Base-by-base conservation (phyloP, 106 monocot genomes). In the Allium sativum region DNA sequence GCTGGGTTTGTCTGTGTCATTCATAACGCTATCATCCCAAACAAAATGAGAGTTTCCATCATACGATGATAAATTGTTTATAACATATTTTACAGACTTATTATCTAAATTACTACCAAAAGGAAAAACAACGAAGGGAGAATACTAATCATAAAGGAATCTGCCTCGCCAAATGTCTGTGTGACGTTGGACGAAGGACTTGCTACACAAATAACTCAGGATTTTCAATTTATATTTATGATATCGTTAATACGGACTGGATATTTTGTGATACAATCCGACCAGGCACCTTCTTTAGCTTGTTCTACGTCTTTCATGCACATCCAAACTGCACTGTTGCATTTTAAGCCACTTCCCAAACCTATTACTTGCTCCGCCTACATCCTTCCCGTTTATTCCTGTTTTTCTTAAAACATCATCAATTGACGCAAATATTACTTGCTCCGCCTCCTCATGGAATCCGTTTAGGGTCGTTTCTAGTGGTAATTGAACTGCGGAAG, bases 341-440 rank as follows among this genome's bases (percentile, higher is more conserved):
- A 70, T 44, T 70, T 70, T 41, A 70, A 70, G 6, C 70, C 70
- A 20, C 70, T 70, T n/a, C 73, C 67, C 59, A 74, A 74, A 8
- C 67, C 74, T n/a, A 74, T 67, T 55, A 68, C 68, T 10, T 55
- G 52, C 12, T 68, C 60, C 56, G 12, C 77, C 82, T 14, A 88
- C 74, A 42, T 88, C 83, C 46, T 83, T 88, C 7, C 80, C 80
- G 0, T 76, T 74, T 18, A 87, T 31, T 12, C 82, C 73, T 44
- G 73, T 77, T 60, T 87, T 82, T 18, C 70, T 65, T 62, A 87
- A 83, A 21, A 82, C 77, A 22, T 87, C 87, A 68, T 87, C 82
- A 13, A 87, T 68, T 18, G 87, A 78, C 3, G 69, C 70, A 64
- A 87, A 82, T 60, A 87, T 82, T 48, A 69, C 79, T 1, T 57